Conservation (phyloP, 1,284 basidiomycete species). For the Sporisorium iseilematis-ciliati region DNA sequence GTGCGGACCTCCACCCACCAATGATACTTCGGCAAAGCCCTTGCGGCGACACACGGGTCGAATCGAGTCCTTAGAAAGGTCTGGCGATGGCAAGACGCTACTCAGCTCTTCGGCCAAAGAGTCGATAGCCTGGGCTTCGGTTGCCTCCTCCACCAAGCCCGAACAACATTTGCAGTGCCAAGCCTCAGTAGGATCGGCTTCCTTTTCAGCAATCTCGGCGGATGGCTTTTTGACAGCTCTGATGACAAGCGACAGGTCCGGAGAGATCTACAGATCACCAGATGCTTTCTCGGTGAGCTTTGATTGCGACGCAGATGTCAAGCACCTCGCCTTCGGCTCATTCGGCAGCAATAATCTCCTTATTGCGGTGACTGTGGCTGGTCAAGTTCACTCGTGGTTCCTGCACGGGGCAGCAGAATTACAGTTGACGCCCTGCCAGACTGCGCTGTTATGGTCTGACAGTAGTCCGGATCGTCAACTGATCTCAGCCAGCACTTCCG, state of each 20-base stretch:
- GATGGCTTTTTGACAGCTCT: conserved; percentile 15
- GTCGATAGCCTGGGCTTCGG: conserved; percentile 24
- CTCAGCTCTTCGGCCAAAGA: conserved; percentile 36
- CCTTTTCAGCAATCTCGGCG: conserved; percentile 5
- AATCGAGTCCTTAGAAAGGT: conserved; percentile 20
- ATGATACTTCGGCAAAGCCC: neutral
- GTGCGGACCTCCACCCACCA: conserved; percentile 20
- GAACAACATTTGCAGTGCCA: conserved; percentile 16
- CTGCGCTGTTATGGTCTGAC: conserved; percentile 2
- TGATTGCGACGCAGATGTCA: conserved; percentile 7
- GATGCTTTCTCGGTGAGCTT: conserved; percentile 13
- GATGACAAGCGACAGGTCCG: conserved; percentile 8
- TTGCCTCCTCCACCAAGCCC: neutral
- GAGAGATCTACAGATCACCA: conserved; percentile 8
- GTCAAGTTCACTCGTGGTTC: conserved; percentile 14
- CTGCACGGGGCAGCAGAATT: conserved; percentile 5
- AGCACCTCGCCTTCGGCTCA: conserved; percentile 9
- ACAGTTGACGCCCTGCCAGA: neutral
- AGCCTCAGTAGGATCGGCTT: neutral
- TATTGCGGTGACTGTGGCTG: conserved; percentile 10
- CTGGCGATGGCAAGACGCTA: conserved; percentile 23
- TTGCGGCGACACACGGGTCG: conserved; percentile 22
- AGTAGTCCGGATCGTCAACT: conserved; percentile 3
- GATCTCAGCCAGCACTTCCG: conserved; percentile 5
- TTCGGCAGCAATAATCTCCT: conserved; percentile 7